phyloP scores from a whole-genome alignment of 345 rosid species.

The Bruguiera parviflora region DNA sequence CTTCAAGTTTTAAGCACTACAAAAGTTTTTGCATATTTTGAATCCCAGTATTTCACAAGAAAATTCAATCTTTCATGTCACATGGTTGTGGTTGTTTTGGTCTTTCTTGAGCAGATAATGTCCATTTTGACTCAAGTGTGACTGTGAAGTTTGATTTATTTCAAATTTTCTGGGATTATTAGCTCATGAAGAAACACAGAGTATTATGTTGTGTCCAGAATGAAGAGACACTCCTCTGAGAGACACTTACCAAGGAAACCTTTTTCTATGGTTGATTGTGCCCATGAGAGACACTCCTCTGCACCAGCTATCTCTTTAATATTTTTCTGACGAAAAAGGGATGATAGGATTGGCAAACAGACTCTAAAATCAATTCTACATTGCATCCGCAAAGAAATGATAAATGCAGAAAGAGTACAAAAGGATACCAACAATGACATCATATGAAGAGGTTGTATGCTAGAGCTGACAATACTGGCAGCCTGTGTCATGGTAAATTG shows the following conservation, averaged over 20 bases:
- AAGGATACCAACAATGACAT: slow-evolving; percentile 35
- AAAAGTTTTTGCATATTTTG: not conserved
- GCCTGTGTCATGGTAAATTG: slow-evolving; percentile 24
- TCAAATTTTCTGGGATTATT: not conserved
- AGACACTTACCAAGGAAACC: slow-evolving; percentile 43
- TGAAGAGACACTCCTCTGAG: too few species aligned
- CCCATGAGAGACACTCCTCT: slow-evolving; percentile 28
- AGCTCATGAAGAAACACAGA: not conserved
- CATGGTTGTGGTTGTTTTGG: not conserved
- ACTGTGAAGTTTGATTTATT: too few species aligned
- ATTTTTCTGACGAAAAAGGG: slow-evolving; percentile 29
- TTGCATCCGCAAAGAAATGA: not conserved
- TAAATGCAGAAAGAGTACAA: not conserved
- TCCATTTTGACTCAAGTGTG: not conserved
- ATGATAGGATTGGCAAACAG: not conserved
- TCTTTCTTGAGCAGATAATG: not conserved
- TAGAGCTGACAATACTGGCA: slow-evolving; percentile 45
- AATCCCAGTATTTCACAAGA: not conserved
- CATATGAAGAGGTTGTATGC: slow-evolving; percentile 59
- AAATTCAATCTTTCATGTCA: not conserved
- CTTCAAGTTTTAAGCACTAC: not conserved
- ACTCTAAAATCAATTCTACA: too few species aligned
- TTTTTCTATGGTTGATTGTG: slow-evolving; percentile 32
- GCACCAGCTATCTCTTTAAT: slow-evolving; percentile 39
- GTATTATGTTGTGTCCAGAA: not conserved